A percentile compares a stretch with the other conserved stretches of the same genome.
Conservation (phyloP, 305 asterid genomes). For the Fraxinus albicans region DNA sequence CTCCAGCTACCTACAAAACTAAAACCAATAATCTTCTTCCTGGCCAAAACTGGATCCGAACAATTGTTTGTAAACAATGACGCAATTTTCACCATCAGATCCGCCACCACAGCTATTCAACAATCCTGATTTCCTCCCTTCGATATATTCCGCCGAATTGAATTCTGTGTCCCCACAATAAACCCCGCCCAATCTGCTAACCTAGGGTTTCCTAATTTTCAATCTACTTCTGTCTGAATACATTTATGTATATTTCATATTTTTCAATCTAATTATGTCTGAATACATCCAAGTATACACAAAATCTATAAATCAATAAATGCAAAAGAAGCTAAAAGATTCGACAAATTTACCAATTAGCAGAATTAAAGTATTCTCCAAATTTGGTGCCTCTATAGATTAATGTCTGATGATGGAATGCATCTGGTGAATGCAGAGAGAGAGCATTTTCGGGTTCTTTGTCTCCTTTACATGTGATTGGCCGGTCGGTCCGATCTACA, state of each 20-base stretch:
- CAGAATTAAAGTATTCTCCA: not conserved
- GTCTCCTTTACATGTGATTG: not conserved
- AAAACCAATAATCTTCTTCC: slow-evolving; percentile 22
- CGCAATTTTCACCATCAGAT: slow-evolving; percentile 54
- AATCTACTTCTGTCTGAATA: not conserved
- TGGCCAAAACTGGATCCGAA: slow-evolving; percentile 15
- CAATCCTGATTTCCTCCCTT: slow-evolving; percentile 34
- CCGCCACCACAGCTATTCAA: slow-evolving; percentile 41
- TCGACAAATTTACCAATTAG: not conserved
- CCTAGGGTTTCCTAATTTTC: not conserved
- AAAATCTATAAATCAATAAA: not conserved
- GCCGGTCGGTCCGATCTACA: not conserved
- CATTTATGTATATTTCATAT: not conserved
- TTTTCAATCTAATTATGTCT: not conserved
- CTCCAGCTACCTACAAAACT: slow-evolving; percentile 19
- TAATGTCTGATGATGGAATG: slow-evolving; percentile 29
- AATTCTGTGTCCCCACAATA: not conserved
- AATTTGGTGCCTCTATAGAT: slow-evolving; percentile 4
- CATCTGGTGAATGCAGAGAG: not conserved
- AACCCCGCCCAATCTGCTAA: not conserved
- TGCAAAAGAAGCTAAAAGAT: not conserved
- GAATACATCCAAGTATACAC: not conserved
- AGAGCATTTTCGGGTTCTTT: slow-evolving; percentile 13
- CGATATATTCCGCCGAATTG: slow-evolving; percentile 24
- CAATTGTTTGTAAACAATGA: slow-evolving; percentile 17